Conservation (phyloP, 1,139 yeast species). For the Magnusiomyces magnusii region DNA sequence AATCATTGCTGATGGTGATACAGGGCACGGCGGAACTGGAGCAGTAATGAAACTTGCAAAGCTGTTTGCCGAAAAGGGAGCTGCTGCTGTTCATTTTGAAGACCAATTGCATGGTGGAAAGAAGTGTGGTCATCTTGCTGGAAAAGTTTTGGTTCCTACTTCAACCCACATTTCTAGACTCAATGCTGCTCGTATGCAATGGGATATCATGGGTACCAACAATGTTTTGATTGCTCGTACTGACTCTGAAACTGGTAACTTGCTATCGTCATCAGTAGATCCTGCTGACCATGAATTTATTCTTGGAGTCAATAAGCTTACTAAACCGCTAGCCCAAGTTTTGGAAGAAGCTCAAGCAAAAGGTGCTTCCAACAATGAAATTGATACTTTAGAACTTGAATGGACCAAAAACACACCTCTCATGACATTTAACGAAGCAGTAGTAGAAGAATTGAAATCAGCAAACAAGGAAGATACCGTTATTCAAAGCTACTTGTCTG, state of each 20-base stretch:
- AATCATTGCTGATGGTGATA: constrained; percentile 59
- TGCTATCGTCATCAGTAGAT: constrained; percentile 49
- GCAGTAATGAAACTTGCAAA: constrained; percentile 59
- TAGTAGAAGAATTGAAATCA: constrained; percentile 27
- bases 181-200: constrained; percentile 53
- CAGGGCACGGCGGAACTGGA: constrained; percentile 62
- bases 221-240: constrained; percentile 54
- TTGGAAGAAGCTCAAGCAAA: constrained; percentile 39
- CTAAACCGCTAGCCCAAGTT: constrained; percentile 42
- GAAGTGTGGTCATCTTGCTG: constrained; percentile 58
- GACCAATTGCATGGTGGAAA: constrained; percentile 62
- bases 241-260: constrained; percentile 51
- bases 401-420: constrained; percentile 42
- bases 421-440: constrained; percentile 47
- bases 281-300: constrained; percentile 50
- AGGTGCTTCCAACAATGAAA: constrained; percentile 34
- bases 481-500: constrained; percentile 28
- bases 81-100: constrained; percentile 57
- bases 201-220: constrained; percentile 57
- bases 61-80: constrained; percentile 56
- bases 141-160: constrained; percentile 57
- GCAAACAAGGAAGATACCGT: constrained; percentile 31
- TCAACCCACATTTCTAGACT: constrained; percentile 50
- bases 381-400: constrained; percentile 37
- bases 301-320: constrained; percentile 39